Base-by-base conservation (phyloP, 2,329 filamentous ascomycete species). In the Catunica adiposa region DNA sequence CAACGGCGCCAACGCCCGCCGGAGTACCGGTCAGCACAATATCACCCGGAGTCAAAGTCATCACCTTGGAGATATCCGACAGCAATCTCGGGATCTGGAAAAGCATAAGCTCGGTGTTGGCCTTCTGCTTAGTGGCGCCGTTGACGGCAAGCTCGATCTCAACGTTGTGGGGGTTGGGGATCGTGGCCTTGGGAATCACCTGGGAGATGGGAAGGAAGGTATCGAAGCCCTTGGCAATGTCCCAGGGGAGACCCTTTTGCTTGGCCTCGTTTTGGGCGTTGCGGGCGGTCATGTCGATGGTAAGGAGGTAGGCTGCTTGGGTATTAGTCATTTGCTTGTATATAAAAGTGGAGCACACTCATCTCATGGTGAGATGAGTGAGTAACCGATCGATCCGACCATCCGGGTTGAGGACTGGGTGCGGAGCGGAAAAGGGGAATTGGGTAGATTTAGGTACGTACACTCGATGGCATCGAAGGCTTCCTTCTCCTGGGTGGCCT, bases 181-280 rank as follows among this genome's bases (percentile, higher is more conserved):
- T 88, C 61, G 77, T 75, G 37, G 78, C 74, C 72, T 94, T 94
- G 62, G 81, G 74, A 63, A 98, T 94, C 56, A 86, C 74, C 61
- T 83, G 74, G 67, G 84, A 87, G 65, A 98, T 78, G 58, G 92
- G 92, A 53, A 94, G 76, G 73, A 98, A 98, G 2, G 92, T 97
- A 69, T 98, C 92, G 67, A 97, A 98, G 50, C 92, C 92, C 74
- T 98, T 98, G 62, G 87, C 84, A 62, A 96, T 96, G 64, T 83
- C 82, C 92, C 92, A 98, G 6, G 92, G 92, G 15, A 97, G 81
- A 37, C 92, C 89, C 75, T 92, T 95, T 71, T 85, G 88, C 79
- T 97, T 98, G 61, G 90, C 90, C 72, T 96, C 89, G 63, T 95
- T 86, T 71, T 98, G 92, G 5, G 87, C 80, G 69, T 97, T 97